Conservation (phyloP, 352 stramenopile genomes). For the Phytophthora ohioensis region DNA sequence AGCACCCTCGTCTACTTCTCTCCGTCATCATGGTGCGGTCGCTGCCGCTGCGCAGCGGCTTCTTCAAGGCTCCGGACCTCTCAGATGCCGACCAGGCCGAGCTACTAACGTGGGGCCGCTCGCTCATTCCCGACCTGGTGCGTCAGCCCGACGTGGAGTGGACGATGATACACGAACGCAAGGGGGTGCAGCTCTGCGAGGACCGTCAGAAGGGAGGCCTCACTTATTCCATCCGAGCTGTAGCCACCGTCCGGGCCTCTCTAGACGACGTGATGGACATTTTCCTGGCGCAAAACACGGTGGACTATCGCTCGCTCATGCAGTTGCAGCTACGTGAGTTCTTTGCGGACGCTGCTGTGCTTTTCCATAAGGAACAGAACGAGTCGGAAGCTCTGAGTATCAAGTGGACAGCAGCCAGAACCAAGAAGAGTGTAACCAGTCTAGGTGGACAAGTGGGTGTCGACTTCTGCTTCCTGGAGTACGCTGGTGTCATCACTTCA, state of each 20-base stretch:
- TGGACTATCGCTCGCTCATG: slow-evolving; percentile 77
- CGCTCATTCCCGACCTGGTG: slow-evolving; percentile 70
- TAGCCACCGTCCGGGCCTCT: slow-evolving; percentile 61
- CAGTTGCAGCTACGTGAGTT: slow-evolving; percentile 78
- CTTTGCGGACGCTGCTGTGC: slow-evolving; percentile 75
- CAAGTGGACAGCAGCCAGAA: slow-evolving; percentile 80
- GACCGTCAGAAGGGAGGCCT: slow-evolving; percentile 86
- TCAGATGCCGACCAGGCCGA: slow-evolving; percentile 70
- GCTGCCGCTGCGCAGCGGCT: slow-evolving; percentile 78
- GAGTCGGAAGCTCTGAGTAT: slow-evolving; percentile 81
- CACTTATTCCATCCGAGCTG: slow-evolving; percentile 78
- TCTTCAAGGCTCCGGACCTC: slow-evolving; percentile 75
- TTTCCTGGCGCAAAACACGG: slow-evolving; percentile 65
- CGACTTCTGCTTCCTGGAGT: slow-evolving; percentile 85
- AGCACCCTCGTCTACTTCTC: slow-evolving; percentile 2
- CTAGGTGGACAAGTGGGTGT: slow-evolving; percentile 53
- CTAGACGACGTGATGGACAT: slow-evolving; percentile 87
- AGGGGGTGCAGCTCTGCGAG: slow-evolving; percentile 72
- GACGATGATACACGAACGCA: slow-evolving; percentile 79
- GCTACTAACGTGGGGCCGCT: slow-evolving; percentile 77
- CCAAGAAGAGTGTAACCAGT: slow-evolving; percentile 69
- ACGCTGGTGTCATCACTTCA: slow-evolving; percentile 68
- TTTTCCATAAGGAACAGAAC: slow-evolving; percentile 80
- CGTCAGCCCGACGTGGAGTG: slow-evolving; percentile 80
- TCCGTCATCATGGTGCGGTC: slow-evolving; percentile 73